Base-by-base conservation (phyloP, 148 eudicot genomes). In the Gaultheria prostrata region DNA sequence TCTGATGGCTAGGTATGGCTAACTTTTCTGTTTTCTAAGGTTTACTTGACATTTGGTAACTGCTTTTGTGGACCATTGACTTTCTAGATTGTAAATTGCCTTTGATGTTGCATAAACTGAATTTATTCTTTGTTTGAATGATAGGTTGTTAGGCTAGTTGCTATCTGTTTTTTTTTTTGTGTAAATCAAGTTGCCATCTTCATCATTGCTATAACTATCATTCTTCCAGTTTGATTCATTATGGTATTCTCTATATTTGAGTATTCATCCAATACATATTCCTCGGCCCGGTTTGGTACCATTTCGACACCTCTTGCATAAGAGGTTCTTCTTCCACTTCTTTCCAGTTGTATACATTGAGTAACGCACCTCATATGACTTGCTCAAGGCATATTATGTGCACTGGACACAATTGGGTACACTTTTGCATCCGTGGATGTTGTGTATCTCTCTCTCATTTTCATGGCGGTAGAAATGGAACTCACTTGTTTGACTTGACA, bases 61-160 rank as follows among this genome's bases (percentile, higher is more conserved):
- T 59, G 67, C 32, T 32, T 33, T 79, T 79, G 32, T 79, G 28
- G 45, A 54, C 17, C 57, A 54, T 32, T 78, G 80, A 51, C 63
- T 51, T 35, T 78, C 43, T 51, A 28, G 50, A 53, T 53, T 77
- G 9, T 24, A 43, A 26, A 51, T 77, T 5, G 2, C 81, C 3
- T 78, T 78, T 78, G n/a, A 24, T 53, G 80, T 78, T 78, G 39
- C 43, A 33, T 35, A 78, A 9, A 20, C 7, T 53, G 80, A 77
- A 53, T 15, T 72, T 21, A 39, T 13, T 3, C 43, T 39, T 33
- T 33, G 35, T 33, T n/a, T n/a, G n/a, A n/a, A n/a, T n/a, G n/a
- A n/a, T n/a, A n/a, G n/a, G 14, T 2, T 71, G 35, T 17, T 61
- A 61, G 28, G 35, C 69, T 0, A 32, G 74, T 32, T 69, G 74